These are phyloP conservation scores for Penicillium sclerotigenum DNA, from an alignment of 2,329 filamentous ascomycete species.

Conservation along the genomic window DNA sequence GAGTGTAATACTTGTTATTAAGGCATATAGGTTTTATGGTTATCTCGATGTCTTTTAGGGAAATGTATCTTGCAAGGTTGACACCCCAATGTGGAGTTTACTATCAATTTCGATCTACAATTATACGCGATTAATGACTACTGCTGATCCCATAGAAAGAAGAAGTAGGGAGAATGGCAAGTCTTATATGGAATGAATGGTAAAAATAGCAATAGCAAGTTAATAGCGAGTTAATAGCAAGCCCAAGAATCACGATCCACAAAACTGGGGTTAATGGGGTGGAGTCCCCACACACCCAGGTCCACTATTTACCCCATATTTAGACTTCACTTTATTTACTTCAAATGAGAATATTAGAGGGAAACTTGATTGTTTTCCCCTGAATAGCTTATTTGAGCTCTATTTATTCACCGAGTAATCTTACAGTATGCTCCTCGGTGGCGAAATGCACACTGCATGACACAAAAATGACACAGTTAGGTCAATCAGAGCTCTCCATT, in stretches of 20 bases:
- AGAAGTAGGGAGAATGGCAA: too few relatives aligned
- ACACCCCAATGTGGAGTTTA: not conserved
- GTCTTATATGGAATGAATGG: too few relatives aligned
- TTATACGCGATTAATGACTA: not conserved
- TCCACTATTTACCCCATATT: not conserved
- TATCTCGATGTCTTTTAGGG: too few relatives aligned
- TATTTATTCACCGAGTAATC: not conserved
- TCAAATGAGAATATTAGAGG: not conserved
- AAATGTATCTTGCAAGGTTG: too few relatives aligned
- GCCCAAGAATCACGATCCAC: not conserved
- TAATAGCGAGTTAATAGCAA: not conserved
- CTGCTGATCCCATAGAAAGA: too few relatives aligned
- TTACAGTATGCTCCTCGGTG: not conserved
- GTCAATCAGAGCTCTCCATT: not conserved
- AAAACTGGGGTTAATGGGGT: not conserved
- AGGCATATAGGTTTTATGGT: too few relatives aligned
- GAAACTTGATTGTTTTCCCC: not conserved
- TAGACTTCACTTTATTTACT: not conserved
- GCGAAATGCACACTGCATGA: not conserved
- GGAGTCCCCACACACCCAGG: not conserved
- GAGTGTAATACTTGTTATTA: not conserved
- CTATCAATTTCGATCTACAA: not conserved
- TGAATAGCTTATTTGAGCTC: not conserved
- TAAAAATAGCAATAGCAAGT: not conserved
- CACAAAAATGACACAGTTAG: not conserved